Evolutionary conservation across 1,139 yeast genomes (phyloP).

Genomic region (Yarrowia galli): DNA sequence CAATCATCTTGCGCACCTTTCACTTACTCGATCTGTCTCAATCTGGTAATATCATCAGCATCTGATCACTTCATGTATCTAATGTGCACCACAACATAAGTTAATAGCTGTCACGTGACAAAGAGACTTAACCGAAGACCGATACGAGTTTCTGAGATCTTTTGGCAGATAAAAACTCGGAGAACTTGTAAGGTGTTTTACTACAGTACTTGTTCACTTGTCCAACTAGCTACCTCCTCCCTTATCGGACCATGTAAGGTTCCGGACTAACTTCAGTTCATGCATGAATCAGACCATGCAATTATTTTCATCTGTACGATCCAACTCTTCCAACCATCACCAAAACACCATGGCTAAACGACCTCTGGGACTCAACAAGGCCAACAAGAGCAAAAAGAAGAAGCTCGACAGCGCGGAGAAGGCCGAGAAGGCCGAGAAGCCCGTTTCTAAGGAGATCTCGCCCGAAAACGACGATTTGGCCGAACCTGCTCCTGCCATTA

Average conservation of each 20-base stretch:
- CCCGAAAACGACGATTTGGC: conserved; percentile 42
- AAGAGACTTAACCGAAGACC: no score
- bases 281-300: conserved; percentile 25
- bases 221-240: no score
- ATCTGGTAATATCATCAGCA: no score
- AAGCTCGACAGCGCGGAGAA: conserved; percentile 43
- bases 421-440: conserved; percentile 43
- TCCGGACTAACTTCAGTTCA: not conserved
- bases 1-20: no score
- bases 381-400: conserved; percentile 52
- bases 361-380: conserved; percentile 81
- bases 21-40: no score
- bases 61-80: no score
- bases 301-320: not conserved
- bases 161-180: no score
- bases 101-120: no score
- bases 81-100: no score
- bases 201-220: no score
- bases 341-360: conserved; percentile 58
- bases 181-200: no score
- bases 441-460: conserved; percentile 37
- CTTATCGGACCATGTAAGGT: conserved; percentile 2
- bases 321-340: not conserved
- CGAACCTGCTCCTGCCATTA: conserved; percentile 72
- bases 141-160: no score